Evolutionary conservation across 1,139 yeast species (phyloP).

Genomic region (Lodderomyces jiufengensis): DNA sequence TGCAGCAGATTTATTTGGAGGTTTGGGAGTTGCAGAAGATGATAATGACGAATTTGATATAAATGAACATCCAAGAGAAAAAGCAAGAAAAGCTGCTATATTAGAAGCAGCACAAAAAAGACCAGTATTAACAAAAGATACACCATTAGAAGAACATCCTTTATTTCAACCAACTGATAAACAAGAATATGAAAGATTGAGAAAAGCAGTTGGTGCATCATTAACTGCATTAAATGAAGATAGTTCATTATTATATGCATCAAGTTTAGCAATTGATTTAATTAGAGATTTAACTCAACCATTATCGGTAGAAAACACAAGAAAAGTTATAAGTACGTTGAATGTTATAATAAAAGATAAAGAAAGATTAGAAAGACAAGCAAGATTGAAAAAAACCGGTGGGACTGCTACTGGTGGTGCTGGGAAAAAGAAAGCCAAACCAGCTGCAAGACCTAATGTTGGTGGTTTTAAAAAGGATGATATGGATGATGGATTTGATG

Average conservation of each 20-base stretch:
- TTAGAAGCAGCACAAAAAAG: conserved; percentile 35
- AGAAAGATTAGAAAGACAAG: conserved; percentile 84
- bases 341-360: conserved; percentile 80
- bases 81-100: conserved; percentile 47
- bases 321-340: conserved; percentile 84
- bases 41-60: conserved; percentile 30
- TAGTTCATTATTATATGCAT: conserved; percentile 64
- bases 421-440: conserved; percentile 90
- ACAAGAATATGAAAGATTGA: conserved; percentile 76
- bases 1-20: conserved; percentile 90
- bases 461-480: conserved; percentile 75
- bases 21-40: conserved; percentile 63
- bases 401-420: conserved; percentile 92
- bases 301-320: conserved; percentile 71
- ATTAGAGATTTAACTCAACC: conserved; percentile 83
- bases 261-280: conserved; percentile 77
- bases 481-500: conserved; percentile 54
- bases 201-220: conserved; percentile 72
- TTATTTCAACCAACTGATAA: conserved; percentile 78
- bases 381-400: conserved; percentile 73
- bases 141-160: conserved; percentile 72
- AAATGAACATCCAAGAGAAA: conserved; percentile 65
- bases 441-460: conserved; percentile 66
- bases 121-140: conserved; percentile 52
- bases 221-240: conserved; percentile 62